Conservation (phyloP, 495 filamentous ascomycete genomes). For the Neurospora sp. region DNA sequence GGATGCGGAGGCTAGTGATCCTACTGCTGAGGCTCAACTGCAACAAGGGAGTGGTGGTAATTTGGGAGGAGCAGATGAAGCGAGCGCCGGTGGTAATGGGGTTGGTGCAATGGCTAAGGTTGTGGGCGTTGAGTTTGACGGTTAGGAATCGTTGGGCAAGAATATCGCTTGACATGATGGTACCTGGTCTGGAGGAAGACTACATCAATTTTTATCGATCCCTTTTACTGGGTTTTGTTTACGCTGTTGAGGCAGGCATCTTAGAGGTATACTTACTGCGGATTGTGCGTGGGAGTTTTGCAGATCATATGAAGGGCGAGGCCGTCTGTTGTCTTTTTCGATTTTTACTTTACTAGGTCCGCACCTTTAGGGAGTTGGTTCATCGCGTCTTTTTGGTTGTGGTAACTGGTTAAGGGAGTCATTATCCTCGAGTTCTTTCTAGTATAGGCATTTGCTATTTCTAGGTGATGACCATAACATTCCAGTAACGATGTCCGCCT, state of each 20-base stretch:
- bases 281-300: background rate
- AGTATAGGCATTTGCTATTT: background rate
- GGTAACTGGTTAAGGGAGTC: background rate
- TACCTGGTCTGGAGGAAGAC: background rate
- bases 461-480: background rate
- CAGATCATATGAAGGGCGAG: background rate
- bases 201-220: background rate
- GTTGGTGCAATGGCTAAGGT: slow-evolving; percentile 17
- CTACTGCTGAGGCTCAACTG: slow-evolving; percentile 5
- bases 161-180: background rate
- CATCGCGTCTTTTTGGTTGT: background rate
- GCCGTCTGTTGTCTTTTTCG: background rate
- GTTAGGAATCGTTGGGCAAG: slow-evolving; percentile 10
- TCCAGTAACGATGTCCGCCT: background rate
- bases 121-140: slow-evolving; percentile 29
- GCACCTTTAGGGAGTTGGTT: background rate
- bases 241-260: background rate
- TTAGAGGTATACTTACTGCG: background rate
- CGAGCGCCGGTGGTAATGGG: slow-evolving; percentile 12
- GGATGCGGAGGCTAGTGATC: slow-evolving; percentile 53
- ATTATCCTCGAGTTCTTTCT: background rate
- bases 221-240: background rate
- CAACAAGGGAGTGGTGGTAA: background rate
- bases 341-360: background rate
- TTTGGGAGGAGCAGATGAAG: slow-evolving; percentile 5